Conservation (phyloP, 2,329 filamentous ascomycete genomes). For the Monilinia fructigena region DNA sequence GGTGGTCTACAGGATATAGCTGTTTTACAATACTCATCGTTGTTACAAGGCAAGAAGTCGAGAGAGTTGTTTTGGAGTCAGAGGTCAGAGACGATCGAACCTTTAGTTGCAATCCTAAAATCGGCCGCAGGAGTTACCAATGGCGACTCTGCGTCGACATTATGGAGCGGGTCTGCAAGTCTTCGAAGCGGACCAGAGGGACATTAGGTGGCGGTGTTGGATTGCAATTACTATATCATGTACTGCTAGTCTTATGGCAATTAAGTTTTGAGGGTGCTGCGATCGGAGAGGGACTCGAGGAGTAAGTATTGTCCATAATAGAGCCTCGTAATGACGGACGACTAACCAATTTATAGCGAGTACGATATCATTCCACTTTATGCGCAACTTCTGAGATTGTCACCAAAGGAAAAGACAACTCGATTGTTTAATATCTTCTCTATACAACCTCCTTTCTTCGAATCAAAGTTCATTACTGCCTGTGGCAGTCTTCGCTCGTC, state of each 20-base stretch:
- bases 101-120: slow-evolving; percentile 77
- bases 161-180: slow-evolving; percentile 58
- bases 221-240: slow-evolving; percentile 89
- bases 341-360: slow-evolving; percentile 59
- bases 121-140: slow-evolving; percentile 75
- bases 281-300: slow-evolving; percentile 74
- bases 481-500: slow-evolving; percentile 78
- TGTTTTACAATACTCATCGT: slow-evolving; percentile 82
- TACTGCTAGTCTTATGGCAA: slow-evolving; percentile 93
- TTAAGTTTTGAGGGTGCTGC: slow-evolving; percentile 86
- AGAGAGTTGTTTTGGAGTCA: slow-evolving; percentile 89
- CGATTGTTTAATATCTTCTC: slow-evolving; percentile 83
- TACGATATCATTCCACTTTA: slow-evolving; percentile 91
- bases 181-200: slow-evolving; percentile 60
- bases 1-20: slow-evolving; percentile 93
- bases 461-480: slow-evolving; percentile 75
- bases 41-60: slow-evolving; percentile 72
- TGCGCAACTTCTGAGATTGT: slow-evolving; percentile 85
- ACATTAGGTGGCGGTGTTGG: slow-evolving; percentile 78
- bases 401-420: slow-evolving; percentile 97
- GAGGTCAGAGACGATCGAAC: slow-evolving; percentile 77
- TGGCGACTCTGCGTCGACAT: slow-evolving; percentile 56
- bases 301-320: slow-evolving; percentile 55
- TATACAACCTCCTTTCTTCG: slow-evolving; percentile 76
- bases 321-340: neutral